Conservation (phyloP, 2,329 filamentous ascomycete genomes). For the Triangularia verruculosa region DNA sequence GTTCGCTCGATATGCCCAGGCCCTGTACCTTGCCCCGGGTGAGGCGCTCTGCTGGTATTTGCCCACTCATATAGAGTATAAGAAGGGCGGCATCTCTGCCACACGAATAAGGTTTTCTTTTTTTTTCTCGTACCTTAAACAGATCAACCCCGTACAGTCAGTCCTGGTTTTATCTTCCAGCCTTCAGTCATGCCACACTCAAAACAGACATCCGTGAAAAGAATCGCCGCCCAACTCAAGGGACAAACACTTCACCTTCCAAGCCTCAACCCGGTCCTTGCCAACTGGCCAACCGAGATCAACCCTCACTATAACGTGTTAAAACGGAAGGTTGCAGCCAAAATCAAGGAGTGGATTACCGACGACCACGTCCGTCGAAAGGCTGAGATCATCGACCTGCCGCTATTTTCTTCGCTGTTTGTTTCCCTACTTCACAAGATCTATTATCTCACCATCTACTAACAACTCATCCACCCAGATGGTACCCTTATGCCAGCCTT, state of each 20-base stretch:
- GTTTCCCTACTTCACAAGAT: background rate
- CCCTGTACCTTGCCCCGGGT: background rate
- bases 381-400: conserved; percentile 13
- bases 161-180: background rate
- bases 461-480: background rate
- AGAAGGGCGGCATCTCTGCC: background rate
- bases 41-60: background rate
- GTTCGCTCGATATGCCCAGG: too few relatives aligned
- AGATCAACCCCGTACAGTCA: too few relatives aligned
- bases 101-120: too few relatives aligned
- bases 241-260: conserved; percentile 15
- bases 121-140: too few relatives aligned
- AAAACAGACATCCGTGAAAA: background rate
- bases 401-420: conserved; percentile 15
- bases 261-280: conserved; percentile 6
- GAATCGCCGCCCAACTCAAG: conserved; percentile 4
- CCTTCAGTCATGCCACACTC: background rate
- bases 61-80: too few relatives aligned
- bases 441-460: background rate
- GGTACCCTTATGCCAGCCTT: conserved; percentile 15
- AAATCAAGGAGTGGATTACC: conserved; percentile 17
- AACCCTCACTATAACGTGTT: conserved; percentile 17
- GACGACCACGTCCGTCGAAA: conserved; percentile 11
- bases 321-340: conserved; percentile 10
- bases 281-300: conserved; percentile 15